A percentile compares a stretch with the other conserved stretches of the same genome.
Conservation (phyloP, 306 rosid species). For the Glycine latifolia region DNA sequence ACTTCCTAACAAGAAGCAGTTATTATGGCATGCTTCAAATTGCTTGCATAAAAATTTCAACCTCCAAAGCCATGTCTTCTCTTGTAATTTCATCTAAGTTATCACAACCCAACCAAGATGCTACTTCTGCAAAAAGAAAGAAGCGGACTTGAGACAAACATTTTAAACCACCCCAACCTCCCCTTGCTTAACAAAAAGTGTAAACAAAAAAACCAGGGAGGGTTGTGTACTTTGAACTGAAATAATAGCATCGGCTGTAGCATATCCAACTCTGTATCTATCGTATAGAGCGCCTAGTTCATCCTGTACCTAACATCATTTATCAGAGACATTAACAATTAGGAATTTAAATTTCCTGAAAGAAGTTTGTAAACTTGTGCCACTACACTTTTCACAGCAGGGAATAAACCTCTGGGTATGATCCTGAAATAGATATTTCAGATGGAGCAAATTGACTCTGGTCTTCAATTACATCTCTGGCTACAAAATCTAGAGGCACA, state of each 20-base stretch:
- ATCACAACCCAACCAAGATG: slow-evolving; percentile 69
- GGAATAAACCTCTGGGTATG: slow-evolving; percentile 59
- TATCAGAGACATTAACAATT: slow-evolving; percentile 11
- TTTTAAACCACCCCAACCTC: background rate
- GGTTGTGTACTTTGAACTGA: slow-evolving; percentile 74
- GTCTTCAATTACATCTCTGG: slow-evolving; percentile 60
- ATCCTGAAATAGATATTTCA: slow-evolving; percentile 57
- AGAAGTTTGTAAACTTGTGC: background rate
- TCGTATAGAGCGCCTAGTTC: slow-evolving; percentile 57
- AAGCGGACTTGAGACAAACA: slow-evolving; percentile 40
- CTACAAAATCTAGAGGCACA: slow-evolving; percentile 80
- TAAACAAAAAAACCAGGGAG: slow-evolving; percentile 7
- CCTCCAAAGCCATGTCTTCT: slow-evolving; percentile 88
- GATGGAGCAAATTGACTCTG: slow-evolving; percentile 55
- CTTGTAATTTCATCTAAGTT: slow-evolving; percentile 64
- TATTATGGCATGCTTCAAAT: slow-evolving; percentile 16
- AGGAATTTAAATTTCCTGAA: background rate
- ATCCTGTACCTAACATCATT: slow-evolving; percentile 59
- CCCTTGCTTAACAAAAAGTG: background rate
- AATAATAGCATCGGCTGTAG: slow-evolving; percentile 81
- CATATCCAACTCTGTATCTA: slow-evolving; percentile 70
- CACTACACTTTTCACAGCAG: slow-evolving; percentile 14
- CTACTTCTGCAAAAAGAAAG: slow-evolving; percentile 63
- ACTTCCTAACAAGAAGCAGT: slow-evolving; percentile 13
- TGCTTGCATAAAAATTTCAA: slow-evolving; percentile 43